A percentile compares a stretch with the other conserved stretches of the same genome.
Evolutionary conservation across 176 grass and related monocot species (phyloP).

Genomic region (Typha latifolia): DNA sequence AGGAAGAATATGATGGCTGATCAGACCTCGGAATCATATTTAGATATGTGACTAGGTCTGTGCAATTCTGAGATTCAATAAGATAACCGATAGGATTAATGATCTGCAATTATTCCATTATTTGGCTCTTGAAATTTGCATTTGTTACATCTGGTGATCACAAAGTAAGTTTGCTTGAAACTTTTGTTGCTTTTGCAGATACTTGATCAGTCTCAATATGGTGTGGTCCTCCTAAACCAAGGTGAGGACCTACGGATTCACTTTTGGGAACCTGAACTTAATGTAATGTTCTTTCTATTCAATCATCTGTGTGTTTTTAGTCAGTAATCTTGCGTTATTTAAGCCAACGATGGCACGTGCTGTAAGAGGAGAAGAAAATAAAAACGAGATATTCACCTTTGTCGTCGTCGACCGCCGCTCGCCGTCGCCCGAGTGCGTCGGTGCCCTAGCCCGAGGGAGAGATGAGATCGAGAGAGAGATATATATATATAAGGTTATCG

Average conservation of each 20-base stretch:
- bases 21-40: no score
- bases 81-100: not conserved
- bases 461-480: no score
- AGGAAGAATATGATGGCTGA: no score
- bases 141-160: not conserved
- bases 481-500: no score
- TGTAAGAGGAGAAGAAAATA: no score
- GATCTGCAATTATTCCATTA: not conserved
- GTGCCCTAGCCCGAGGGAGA: no score
- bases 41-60: no score
- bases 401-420: no score
- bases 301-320: not conserved
- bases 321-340: not conserved
- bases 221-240: not conserved
- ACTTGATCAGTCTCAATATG: not conserved
- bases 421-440: no score
- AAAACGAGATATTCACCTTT: no score
- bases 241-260: not conserved
- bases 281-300: not conserved
- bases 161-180: not conserved
- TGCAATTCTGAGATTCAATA: not conserved
- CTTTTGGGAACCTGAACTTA: not conserved
- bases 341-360: no score
- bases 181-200: not conserved
- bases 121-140: not conserved